Conservation (phyloP, 2,329 filamentous ascomycete species). For the Fusarium ambrosium region DNA sequence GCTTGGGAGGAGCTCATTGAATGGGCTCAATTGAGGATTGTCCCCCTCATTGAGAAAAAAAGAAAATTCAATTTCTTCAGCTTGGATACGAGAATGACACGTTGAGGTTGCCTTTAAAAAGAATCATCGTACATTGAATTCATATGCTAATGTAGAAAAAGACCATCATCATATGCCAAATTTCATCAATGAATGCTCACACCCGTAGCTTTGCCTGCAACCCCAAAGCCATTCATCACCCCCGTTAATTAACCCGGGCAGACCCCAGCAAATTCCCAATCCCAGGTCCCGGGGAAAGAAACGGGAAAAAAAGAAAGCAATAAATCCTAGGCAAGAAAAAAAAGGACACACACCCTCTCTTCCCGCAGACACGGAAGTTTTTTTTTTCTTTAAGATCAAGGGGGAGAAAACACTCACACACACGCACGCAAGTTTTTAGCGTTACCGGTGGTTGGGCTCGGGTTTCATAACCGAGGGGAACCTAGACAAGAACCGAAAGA, state of each 20-base stretch:
- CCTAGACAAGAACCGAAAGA: neutral
- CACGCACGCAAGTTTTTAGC: neutral
- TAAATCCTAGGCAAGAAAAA: neutral
- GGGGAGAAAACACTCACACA: neutral
- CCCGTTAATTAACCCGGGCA: neutral
- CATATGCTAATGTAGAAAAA: neutral
- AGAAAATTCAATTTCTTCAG: neutral
- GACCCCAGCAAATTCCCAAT: constrained; percentile 9
- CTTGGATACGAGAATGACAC: neutral
- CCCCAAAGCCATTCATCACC: neutral
- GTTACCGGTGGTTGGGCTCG: neutral
- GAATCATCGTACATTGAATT: neutral
- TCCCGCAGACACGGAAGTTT: neutral
- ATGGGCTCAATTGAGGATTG: neutral
- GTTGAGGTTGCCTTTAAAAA: neutral
- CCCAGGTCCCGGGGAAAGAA: constrained; percentile 8
- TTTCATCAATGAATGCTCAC: neutral
- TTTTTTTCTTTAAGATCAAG: constrained; percentile 1
- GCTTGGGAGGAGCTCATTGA: neutral
- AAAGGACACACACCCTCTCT: neutral
- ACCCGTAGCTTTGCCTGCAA: constrained; percentile 35
- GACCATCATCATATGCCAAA: neutral
- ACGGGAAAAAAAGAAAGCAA: constrained; percentile 14
- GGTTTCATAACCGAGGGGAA: constrained; percentile 1
- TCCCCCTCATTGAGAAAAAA: neutral